Percentiles rank a stretch among this genome's conserved stretches.
These are phyloP conservation scores for Penicillium olsonii DNA, from an alignment of 2,329 filamentous ascomycete genomes.

Conservation along the genomic window DNA sequence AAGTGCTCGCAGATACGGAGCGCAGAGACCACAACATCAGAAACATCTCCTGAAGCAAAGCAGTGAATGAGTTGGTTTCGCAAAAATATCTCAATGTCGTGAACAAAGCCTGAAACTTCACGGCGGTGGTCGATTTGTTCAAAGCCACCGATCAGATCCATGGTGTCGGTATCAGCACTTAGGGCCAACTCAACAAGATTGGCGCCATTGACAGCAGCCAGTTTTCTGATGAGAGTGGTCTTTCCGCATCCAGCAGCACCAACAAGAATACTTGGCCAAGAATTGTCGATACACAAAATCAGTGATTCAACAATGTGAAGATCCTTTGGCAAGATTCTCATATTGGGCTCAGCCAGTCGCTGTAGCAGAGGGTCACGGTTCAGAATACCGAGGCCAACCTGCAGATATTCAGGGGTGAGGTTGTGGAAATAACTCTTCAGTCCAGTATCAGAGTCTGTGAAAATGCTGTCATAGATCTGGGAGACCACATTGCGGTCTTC, in stretches of 20 bases:
- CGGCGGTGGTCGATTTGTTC: slow-evolving; percentile 87
- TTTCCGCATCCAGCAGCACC: slow-evolving; percentile 87
- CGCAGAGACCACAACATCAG: slow-evolving; percentile 24
- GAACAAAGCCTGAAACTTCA: slow-evolving; percentile 64
- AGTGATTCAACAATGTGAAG: slow-evolving; percentile 80
- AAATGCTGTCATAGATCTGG: slow-evolving; percentile 66
- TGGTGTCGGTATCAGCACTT: slow-evolving; percentile 93
- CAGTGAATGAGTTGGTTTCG: slow-evolving; percentile 42
- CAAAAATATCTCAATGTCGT: slow-evolving; percentile 55
- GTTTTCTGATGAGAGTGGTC: slow-evolving; percentile 73
- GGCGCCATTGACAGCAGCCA: slow-evolving; percentile 77
- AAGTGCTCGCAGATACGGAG: slow-evolving; percentile 37
- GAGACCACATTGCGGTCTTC: slow-evolving; percentile 68
- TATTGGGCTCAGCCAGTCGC: slow-evolving; percentile 33
- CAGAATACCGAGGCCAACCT: slow-evolving; percentile 77
- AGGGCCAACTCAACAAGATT: slow-evolving; percentile 79
- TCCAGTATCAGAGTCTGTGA: slow-evolving; percentile 53
- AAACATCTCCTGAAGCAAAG: slow-evolving; percentile 26
- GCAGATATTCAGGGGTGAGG: slow-evolving; percentile 64
- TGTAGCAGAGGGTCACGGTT: slow-evolving; percentile 55
- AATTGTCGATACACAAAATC: slow-evolving; percentile 81
- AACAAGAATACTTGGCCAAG: slow-evolving; percentile 85
- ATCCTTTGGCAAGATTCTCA: slow-evolving; percentile 39
- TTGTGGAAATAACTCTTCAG: slow-evolving; percentile 68
- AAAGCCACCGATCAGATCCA: slow-evolving; percentile 95